Conservation (phyloP, 192 early-diverging fungal species). For the Entomortierella beljakovae region DNA sequence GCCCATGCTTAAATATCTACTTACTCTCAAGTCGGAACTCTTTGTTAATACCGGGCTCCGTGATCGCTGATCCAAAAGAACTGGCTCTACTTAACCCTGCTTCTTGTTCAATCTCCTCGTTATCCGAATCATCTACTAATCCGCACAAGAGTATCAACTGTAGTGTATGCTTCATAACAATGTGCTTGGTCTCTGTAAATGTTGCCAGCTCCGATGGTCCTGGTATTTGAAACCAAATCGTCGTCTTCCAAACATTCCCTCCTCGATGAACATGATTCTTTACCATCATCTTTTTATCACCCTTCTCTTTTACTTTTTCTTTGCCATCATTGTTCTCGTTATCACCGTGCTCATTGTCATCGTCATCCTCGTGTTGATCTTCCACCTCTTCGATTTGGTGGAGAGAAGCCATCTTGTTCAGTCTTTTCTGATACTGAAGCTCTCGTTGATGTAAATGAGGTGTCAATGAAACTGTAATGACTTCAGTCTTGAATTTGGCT, state of each 20-base stretch:
- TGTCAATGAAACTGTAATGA: slow-evolving; percentile 9
- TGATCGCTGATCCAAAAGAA: not conserved
- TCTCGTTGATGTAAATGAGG: slow-evolving; percentile 23
- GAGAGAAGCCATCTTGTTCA: not conserved
- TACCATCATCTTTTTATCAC: not conserved
- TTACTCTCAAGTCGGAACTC: slow-evolving; percentile 53
- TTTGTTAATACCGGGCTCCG: slow-evolving; percentile 20
- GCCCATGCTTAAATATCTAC: not conserved
- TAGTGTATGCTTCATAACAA: slow-evolving; percentile 27
- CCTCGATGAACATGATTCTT: not conserved
- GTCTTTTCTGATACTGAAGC: slow-evolving; percentile 5
- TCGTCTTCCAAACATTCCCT: slow-evolving; percentile 27
- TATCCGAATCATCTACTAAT: not conserved
- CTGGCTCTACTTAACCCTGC: not conserved
- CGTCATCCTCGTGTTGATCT: not conserved
- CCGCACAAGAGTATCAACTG: slow-evolving; percentile 46
- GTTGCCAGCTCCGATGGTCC: slow-evolving; percentile 27
- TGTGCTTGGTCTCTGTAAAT: slow-evolving; percentile 36
- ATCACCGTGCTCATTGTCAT: not conserved
- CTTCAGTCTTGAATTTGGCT: slow-evolving; percentile 43
- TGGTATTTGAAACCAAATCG: slow-evolving; percentile 33
- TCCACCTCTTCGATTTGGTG: not conserved
- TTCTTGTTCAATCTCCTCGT: not conserved
- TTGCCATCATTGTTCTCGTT: not conserved
- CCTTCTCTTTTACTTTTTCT: not conserved